These are phyloP conservation scores for Pythium aphanidermatum DNA, from an alignment of 352 stramenopile species.

Conservation along the genomic window DNA sequence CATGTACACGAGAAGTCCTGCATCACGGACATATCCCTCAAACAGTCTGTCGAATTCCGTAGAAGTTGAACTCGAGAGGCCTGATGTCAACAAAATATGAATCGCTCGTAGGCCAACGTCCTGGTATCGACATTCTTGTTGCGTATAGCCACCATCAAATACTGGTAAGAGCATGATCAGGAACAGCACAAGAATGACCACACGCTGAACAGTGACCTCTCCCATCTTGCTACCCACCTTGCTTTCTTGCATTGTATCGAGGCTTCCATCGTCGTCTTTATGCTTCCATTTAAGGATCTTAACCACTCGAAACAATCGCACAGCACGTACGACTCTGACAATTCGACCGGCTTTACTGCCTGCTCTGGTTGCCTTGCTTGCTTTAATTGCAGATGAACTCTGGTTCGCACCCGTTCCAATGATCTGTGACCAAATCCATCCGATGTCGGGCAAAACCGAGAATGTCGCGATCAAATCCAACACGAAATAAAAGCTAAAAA, in stretches of 20 bases:
- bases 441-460: constrained; percentile 80
- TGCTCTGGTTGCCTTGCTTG: constrained; percentile 61
- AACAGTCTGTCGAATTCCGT: constrained; percentile 54
- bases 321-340: constrained; percentile 75
- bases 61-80: constrained; percentile 27
- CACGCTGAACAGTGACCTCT: constrained; percentile 78
- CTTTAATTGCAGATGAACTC: constrained; percentile 51
- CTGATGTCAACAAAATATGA: constrained; percentile 58
- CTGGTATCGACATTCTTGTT: constrained; percentile 80
- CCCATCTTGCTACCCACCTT: constrained; percentile 88
- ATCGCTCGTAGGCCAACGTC: constrained; percentile 76
- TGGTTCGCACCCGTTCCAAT: constrained; percentile 37
- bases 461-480: constrained; percentile 84
- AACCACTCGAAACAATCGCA: constrained; percentile 79
- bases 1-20: constrained; percentile 44
- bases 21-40: constrained; percentile 60
- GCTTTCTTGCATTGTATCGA: constrained; percentile 60
- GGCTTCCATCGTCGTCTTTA: constrained; percentile 36
- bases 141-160: constrained; percentile 75
- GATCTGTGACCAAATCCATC: constrained; percentile 73
- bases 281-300: constrained; percentile 87
- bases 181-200: constrained; percentile 88
- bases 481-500: constrained; percentile 91
- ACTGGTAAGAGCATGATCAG: constrained; percentile 85
- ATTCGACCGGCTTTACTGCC: constrained; percentile 82